phyloP scores from a whole-genome alignment of 768 basidiomycete genomes.

The Sistotremastrum niveocremeum region DNA sequence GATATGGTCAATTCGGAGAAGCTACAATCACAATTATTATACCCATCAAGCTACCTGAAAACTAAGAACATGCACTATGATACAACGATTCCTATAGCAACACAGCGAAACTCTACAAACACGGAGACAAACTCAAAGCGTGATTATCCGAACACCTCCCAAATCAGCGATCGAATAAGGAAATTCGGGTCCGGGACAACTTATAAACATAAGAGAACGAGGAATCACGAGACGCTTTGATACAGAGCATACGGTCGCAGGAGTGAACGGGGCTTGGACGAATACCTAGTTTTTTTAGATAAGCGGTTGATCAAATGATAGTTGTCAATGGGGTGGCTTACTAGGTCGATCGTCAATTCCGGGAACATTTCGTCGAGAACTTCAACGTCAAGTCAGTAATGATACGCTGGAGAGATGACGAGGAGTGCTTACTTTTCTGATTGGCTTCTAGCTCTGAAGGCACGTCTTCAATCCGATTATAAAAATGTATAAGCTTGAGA shows the following conservation, averaged over 20 bases:
- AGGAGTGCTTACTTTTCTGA: conserved; percentile 31
- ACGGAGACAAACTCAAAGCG: no score
- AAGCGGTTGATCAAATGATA: not conserved
- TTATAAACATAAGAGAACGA: conserved; percentile 48
- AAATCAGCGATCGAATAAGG: conserved; percentile 32
- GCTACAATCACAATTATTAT: no score
- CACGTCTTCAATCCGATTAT: conserved; percentile 34
- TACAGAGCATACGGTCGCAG: conserved; percentile 33
- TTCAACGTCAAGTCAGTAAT: conserved; percentile 6
- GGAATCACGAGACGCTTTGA: conserved; percentile 36
- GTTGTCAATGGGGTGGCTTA: conserved; percentile 15
- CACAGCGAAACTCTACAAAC: no score
- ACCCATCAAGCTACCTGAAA: no score
- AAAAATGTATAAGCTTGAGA: conserved; percentile 57
- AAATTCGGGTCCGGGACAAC: conserved; percentile 38
- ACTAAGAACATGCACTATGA: no score
- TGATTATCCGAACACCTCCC: conserved; percentile 11
- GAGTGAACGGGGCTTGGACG: conserved; percentile 30
- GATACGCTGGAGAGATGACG: not conserved
- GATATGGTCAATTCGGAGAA: no score
- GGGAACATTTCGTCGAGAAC: conserved; percentile 54
- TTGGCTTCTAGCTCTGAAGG: conserved; percentile 68
- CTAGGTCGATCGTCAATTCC: conserved; percentile 48
- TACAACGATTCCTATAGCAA: no score
- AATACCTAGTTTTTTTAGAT: conserved; percentile 23